These are phyloP conservation scores for Tetrahymena thermophila DNA, from an alignment of 73 alveolate genomes.

Conservation along the genomic window DNA sequence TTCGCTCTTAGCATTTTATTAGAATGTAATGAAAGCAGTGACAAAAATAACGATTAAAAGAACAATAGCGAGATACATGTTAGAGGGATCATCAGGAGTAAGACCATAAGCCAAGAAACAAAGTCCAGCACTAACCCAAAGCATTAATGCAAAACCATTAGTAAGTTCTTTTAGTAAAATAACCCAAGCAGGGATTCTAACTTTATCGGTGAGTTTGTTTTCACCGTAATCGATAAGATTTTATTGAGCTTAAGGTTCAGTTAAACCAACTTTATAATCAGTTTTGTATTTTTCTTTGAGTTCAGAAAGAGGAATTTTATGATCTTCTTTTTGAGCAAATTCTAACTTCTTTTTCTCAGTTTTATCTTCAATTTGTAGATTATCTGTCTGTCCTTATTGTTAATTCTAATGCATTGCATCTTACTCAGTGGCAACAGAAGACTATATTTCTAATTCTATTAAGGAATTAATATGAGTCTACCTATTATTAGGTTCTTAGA, in stretches of 20 bases:
- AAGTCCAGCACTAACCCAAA: slow-evolving; percentile 80
- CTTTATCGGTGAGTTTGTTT: slow-evolving; percentile 75
- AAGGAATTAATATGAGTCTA: not conserved
- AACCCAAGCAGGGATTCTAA: slow-evolving; percentile 69
- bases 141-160: slow-evolving; percentile 65
- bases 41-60: slow-evolving; percentile 64
- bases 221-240: slow-evolving; percentile 65
- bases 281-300: slow-evolving; percentile 29
- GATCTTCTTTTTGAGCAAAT: slow-evolving; percentile 51
- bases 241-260: slow-evolving; percentile 22
- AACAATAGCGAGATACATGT: slow-evolving; percentile 72
- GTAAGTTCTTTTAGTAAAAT: slow-evolving; percentile 59
- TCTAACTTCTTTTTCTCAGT: slow-evolving; percentile 9
- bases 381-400: not conserved
- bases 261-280: slow-evolving; percentile 12
- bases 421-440: not conserved
- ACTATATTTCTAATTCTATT: no score
- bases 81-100: slow-evolving; percentile 53
- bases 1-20: slow-evolving; percentile 70
- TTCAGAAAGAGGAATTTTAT: slow-evolving; percentile 12
- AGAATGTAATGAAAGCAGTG: slow-evolving; percentile 66
- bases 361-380: not conserved
- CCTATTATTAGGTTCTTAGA: not conserved
- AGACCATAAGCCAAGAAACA: slow-evolving; percentile 81
- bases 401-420: not conserved